Evolutionary conservation across 2,329 filamentous ascomycete genomes (phyloP).

Genomic region (Fusarium oxysporum): DNA sequence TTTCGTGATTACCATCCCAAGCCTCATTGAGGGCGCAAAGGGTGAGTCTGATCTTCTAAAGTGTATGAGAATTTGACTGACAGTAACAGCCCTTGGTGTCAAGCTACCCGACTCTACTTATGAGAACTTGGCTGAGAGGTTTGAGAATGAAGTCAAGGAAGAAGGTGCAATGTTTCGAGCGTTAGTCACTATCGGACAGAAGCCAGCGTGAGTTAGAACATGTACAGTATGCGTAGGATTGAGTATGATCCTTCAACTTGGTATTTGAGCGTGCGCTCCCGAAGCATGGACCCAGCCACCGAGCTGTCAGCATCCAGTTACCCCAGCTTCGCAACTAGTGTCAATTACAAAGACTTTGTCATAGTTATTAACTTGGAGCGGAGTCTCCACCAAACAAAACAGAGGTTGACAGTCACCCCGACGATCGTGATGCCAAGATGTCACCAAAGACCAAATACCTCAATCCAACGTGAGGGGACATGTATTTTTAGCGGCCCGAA

Average conservation of each 20-base stretch:
- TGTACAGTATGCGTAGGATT: neutral
- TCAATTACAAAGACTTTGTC: neutral
- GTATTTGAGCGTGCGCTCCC: neutral
- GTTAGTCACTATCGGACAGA: slow-evolving; percentile 2
- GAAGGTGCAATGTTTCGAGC: slow-evolving; percentile 9
- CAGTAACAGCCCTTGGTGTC: neutral
- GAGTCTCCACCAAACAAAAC: neutral
- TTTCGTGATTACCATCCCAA: slow-evolving; percentile 16
- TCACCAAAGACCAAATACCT: neutral
- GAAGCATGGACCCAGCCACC: neutral
- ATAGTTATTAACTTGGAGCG: neutral
- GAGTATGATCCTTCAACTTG: neutral
- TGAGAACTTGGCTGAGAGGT: slow-evolving; percentile 5
- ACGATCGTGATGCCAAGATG: slow-evolving; percentile 19
- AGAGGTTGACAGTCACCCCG: neutral
- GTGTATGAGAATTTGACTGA: neutral
- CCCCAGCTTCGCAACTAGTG: neutral
- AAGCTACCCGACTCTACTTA: neutral
- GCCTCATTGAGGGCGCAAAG: slow-evolving; percentile 3
- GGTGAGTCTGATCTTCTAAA: neutral
- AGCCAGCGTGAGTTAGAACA: neutral
- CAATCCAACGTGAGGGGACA: slow-evolving; percentile 5
- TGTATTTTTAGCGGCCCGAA: slow-evolving; percentile 21
- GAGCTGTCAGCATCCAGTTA: neutral
- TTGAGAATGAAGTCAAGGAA: slow-evolving; percentile 18